Evolutionary conservation across 169 alveolate species (phyloP).

Genomic region (Cardiosporidium cionae): DNA sequence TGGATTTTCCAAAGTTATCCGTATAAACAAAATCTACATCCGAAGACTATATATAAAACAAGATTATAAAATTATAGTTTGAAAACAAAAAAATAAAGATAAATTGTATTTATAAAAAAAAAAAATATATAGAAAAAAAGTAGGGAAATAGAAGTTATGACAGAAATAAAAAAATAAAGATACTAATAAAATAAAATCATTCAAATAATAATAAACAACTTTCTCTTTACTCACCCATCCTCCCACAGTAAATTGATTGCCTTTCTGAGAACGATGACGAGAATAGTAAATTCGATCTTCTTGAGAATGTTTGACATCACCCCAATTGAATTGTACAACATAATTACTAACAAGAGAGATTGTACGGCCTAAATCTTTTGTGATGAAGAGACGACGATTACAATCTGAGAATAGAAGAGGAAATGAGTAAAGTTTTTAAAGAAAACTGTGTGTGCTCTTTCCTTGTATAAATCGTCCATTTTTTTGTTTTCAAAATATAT

Average conservation of each 20-base stretch:
- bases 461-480: not conserved
- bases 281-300: constrained; percentile 55
- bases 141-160: not conserved
- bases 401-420: constrained; percentile 53
- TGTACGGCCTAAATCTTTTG: constrained; percentile 73
- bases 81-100: no score
- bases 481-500: not conserved
- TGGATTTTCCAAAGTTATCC: constrained; percentile 44
- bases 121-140: not conserved
- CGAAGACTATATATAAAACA: constrained; percentile 20
- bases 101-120: no score
- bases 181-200: not conserved
- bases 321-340: constrained; percentile 87
- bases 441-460: not conserved
- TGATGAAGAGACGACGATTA: constrained; percentile 68
- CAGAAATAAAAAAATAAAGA: no score
- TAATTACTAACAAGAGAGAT: constrained; percentile 58
- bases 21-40: constrained; percentile 42
- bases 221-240: constrained; percentile 23
- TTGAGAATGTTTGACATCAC: constrained; percentile 46
- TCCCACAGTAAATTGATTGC: constrained; percentile 43
- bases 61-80: no score
- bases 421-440: not conserved
- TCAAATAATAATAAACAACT: not conserved
- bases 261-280: constrained; percentile 41